A percentile compares a stretch with the other conserved stretches of the same genome.
phyloP scores from a whole-genome alignment of 306 rosid species.

The Cucumis hystrix region DNA sequence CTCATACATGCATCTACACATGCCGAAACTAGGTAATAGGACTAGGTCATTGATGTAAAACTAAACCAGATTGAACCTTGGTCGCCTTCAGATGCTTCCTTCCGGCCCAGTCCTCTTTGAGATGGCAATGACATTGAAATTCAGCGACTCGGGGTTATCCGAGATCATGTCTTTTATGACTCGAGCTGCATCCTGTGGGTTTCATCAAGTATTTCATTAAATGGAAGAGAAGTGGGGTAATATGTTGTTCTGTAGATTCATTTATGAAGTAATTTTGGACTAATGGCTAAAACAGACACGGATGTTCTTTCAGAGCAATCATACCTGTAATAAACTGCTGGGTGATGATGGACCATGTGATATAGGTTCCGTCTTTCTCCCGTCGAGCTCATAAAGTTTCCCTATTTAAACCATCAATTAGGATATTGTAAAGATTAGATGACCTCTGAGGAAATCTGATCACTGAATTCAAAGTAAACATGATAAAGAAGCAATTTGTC shows the following conservation, averaged over 20 bases:
- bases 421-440: neutral
- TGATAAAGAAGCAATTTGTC: neutral
- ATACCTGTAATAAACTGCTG: constrained; percentile 43
- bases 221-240: neutral
- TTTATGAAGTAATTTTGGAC: neutral
- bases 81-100: neutral
- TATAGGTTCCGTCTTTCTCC: constrained; percentile 62
- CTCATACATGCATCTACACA: neutral
- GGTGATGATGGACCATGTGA: constrained; percentile 76
- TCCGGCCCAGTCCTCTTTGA: constrained; percentile 31
- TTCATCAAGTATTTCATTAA: neutral
- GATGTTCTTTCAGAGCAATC: neutral
- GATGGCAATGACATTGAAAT: constrained; percentile 67
- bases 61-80: neutral
- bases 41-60: neutral
- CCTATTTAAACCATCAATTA: constrained; percentile 25
- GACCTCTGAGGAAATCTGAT: neutral
- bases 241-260: neutral
- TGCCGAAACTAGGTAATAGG: neutral
- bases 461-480: neutral
- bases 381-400: constrained; percentile 81
- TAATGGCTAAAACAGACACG: neutral
- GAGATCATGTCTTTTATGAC: constrained; percentile 51
- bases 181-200: constrained; percentile 63
- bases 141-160: constrained; percentile 56